Evolutionary conservation across 192 early-diverging fungal species (phyloP), one percentile per base, ranked within the genome.

Genomic region (Tieghemiomyces parasiticus): DNA sequence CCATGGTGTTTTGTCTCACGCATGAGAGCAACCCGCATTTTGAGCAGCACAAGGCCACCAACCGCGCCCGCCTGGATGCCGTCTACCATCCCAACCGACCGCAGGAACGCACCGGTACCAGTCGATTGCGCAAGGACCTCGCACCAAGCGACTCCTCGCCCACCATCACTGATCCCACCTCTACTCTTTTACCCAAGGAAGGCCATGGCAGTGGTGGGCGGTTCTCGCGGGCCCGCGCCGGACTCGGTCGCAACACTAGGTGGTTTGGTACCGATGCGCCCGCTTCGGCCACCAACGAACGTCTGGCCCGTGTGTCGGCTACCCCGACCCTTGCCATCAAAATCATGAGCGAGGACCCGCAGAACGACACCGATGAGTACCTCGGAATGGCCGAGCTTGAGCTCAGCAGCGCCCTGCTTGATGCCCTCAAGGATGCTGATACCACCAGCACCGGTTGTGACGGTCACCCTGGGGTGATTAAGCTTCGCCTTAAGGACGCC

Each of bases 11-110:
- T 34, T 56, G 31, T 24, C 34, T 56, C 19, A 33, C 54, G 2
- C 54, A 34, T 34, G 16, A 56, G 2, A 56, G 34, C 54, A 56
- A 56, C 34, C 54, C 54, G 2, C 54, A 56, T 19, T 56, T 56
- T 34, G 13, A 56, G 2, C 31, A 56, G 19, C 34, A n/a, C 34
- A 29, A 34, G 34, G 54, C 54, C 4, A 31, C 10, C 16, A 56
- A 56, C 33, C 54, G 54, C 14, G 54, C 54, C 31, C 54, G 54
- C 13, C 16, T 56, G 2, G 33, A 56, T 24, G 54, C 54, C 54
- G 32, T 56, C 20, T 56, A 56, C 16, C 54, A 56, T n/a, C 54
- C 54, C 2, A 31, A 14, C 2, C 54, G 54, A 1, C 54, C 54
- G 2, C 1, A n/a, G 30, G 54, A 56, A 19, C 54, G 54, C 31